Percentiles rank a stretch among this genome's conserved stretches.
Conservation (phyloP, 305 asterid species). For the Solanum hybrid region DNA sequence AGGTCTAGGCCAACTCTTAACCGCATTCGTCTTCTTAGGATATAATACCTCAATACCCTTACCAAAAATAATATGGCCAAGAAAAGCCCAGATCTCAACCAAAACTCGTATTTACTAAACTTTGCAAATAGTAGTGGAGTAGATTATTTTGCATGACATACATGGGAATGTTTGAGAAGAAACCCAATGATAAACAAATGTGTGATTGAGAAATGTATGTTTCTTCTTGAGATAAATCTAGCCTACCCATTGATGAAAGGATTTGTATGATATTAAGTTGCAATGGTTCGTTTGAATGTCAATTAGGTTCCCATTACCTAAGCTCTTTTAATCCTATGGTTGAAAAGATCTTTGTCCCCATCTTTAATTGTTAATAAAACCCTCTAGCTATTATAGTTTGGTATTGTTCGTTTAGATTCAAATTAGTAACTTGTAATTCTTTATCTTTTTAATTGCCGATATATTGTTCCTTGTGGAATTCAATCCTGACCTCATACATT, state of each 20-base stretch:
- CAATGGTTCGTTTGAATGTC: background rate
- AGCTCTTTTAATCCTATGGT: background rate
- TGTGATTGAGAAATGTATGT: background rate
- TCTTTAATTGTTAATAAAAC: background rate
- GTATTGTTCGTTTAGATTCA: background rate
- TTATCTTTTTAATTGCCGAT: too few species aligned
- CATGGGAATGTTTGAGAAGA: background rate
- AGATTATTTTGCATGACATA: background rate
- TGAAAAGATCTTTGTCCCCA: background rate
- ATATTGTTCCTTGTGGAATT: background rate
- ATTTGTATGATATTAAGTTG: background rate
- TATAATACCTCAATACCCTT: background rate
- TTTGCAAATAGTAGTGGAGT: background rate
- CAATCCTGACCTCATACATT: background rate
- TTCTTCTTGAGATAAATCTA: background rate
- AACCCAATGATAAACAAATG: background rate
- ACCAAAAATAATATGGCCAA: background rate
- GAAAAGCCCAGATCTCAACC: background rate
- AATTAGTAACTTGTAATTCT: background rate
- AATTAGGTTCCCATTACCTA: background rate
- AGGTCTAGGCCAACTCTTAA: too few species aligned
- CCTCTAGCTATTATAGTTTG: background rate
- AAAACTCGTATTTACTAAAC: background rate
- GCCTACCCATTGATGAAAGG: background rate
- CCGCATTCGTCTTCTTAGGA: too few species aligned